Conservation (phyloP, 805 yeast species). For the Yarrowia yakushimensis region DNA sequence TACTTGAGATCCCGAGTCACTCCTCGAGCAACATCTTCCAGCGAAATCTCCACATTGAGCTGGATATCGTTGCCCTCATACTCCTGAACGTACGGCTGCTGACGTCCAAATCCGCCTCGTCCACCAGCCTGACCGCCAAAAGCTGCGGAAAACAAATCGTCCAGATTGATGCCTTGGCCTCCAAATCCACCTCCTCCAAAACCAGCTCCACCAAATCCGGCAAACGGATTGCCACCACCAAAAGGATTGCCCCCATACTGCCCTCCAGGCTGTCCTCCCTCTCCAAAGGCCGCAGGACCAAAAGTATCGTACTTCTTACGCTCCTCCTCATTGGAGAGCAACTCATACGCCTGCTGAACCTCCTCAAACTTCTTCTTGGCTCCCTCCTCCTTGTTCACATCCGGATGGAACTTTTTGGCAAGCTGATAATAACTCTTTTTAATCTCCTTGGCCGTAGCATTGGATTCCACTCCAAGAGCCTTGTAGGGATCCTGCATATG, state of each 20-base stretch:
- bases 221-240: slow-evolving; percentile 51
- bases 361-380: slow-evolving; percentile 90
- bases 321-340: slow-evolving; percentile 79
- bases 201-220: slow-evolving; percentile 47
- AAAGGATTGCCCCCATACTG: slow-evolving; percentile 43
- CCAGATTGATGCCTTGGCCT: slow-evolving; percentile 41
- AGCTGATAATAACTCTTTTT: slow-evolving; percentile 91
- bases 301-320: slow-evolving; percentile 86
- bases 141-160: slow-evolving; percentile 37
- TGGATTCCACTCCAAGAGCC: slow-evolving; percentile 69
- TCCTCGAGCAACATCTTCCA: slow-evolving; percentile 88
- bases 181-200: slow-evolving; percentile 40
- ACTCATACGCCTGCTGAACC: slow-evolving; percentile 91
- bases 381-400: slow-evolving; percentile 84
- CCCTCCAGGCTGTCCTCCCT: slow-evolving; percentile 39
- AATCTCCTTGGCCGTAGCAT: slow-evolving; percentile 76
- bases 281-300: slow-evolving; percentile 82
- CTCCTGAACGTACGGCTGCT: slow-evolving; percentile 58
- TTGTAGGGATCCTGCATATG: slow-evolving; percentile 69
- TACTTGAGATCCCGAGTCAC: slow-evolving; percentile 62
- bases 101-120: slow-evolving; percentile 40
- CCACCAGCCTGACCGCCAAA: slow-evolving; percentile 41
- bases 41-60: slow-evolving; percentile 64
- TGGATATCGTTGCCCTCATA: slow-evolving; percentile 88
- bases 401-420: slow-evolving; percentile 95